Percentiles rank a stretch among this genome's conserved stretches.
Conservation (phyloP, 23 red algal genomes). For the Gracilaria caudata region DNA sequence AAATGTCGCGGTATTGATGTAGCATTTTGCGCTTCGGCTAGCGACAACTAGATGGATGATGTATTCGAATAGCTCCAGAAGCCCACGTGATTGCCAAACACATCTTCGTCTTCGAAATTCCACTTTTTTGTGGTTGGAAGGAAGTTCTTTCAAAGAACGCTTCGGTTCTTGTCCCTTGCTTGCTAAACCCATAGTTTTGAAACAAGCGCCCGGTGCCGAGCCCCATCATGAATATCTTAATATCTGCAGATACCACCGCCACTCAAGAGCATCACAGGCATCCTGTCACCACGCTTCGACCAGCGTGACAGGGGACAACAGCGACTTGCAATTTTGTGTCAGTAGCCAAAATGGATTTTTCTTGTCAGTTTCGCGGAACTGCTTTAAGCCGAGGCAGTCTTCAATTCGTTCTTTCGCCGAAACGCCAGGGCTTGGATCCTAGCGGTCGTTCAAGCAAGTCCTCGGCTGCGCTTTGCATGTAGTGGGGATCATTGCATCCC, state of each 20-base stretch:
- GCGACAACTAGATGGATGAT: background rate
- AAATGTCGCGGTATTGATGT: conserved; percentile 9
- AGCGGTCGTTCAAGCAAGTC: background rate
- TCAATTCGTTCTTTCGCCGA: background rate
- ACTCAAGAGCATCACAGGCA: too few relatives aligned
- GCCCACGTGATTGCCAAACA: too few relatives aligned
- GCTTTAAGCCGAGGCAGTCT: background rate
- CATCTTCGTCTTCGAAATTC: background rate
- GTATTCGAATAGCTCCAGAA: too few relatives aligned
- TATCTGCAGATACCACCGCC: background rate
- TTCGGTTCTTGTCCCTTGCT: background rate
- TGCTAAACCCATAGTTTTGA: too few relatives aligned
- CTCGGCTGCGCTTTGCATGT: background rate
- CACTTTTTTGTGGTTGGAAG: background rate
- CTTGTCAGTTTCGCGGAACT: background rate
- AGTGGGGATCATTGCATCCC: background rate
- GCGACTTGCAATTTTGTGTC: conserved; percentile 5
- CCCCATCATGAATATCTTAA: too few relatives aligned
- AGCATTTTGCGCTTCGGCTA: background rate
- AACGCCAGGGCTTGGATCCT: background rate
- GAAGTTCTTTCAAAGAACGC: background rate
- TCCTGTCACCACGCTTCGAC: background rate
- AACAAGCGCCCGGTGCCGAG: too few relatives aligned
- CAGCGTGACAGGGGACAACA: background rate
- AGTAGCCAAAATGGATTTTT: conserved; percentile 10